Percentiles rank a stretch among this genome's conserved stretches.
Evolutionary conservation across 2,329 filamentous ascomycete species (phyloP).

Genomic region (Ophiocordyceps sinensis): DNA sequence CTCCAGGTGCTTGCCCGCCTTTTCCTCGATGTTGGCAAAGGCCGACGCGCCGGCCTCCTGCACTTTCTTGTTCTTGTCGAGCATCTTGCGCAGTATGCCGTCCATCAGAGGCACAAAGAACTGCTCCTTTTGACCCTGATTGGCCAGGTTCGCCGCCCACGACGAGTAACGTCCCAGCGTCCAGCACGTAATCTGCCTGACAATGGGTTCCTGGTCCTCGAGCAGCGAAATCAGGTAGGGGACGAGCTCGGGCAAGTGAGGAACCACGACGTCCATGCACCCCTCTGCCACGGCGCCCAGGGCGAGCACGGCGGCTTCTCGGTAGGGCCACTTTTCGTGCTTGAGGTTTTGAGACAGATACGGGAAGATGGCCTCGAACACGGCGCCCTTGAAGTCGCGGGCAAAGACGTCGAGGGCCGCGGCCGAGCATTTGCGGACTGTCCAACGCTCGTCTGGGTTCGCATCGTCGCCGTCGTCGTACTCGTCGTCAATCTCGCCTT

Average conservation of each 20-base stretch:
- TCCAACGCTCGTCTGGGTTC: conserved; percentile 88
- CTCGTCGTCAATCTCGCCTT: conserved; percentile 71
- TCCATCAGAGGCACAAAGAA: conserved; percentile 97
- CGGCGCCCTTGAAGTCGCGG: conserved; percentile 70
- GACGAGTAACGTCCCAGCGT: conserved; percentile 84
- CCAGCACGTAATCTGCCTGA: conserved; percentile 96
- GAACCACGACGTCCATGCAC: conserved; percentile 78
- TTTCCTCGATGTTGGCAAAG: conserved; percentile 92
- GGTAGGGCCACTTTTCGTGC: conserved; percentile 78
- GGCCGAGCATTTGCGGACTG: conserved; percentile 89
- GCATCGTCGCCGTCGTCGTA: conserved; percentile 62
- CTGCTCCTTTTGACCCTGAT: conserved; percentile 50
- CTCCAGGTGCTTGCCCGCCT: conserved; percentile 64
- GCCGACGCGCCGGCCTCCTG: conserved; percentile 93
- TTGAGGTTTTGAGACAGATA: conserved; percentile 84
- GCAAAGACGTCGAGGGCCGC: conserved; percentile 91
- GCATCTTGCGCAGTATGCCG: conserved; percentile 83
- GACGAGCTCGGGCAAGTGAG: conserved; percentile 79
- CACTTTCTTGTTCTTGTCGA: conserved; percentile 94
- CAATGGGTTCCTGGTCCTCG: conserved; percentile 73
- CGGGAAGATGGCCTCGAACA: conserved; percentile 84
- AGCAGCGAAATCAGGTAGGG: conserved; percentile 81
- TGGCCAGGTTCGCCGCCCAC: conserved; percentile 70
- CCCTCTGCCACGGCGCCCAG: conserved; percentile 91
- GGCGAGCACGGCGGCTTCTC: conserved; percentile 87